A percentile compares a stretch with the other conserved stretches of the same genome.
Conservation (phyloP, 2,329 filamentous ascomycete genomes). For the Cladobotryum protrusum region DNA sequence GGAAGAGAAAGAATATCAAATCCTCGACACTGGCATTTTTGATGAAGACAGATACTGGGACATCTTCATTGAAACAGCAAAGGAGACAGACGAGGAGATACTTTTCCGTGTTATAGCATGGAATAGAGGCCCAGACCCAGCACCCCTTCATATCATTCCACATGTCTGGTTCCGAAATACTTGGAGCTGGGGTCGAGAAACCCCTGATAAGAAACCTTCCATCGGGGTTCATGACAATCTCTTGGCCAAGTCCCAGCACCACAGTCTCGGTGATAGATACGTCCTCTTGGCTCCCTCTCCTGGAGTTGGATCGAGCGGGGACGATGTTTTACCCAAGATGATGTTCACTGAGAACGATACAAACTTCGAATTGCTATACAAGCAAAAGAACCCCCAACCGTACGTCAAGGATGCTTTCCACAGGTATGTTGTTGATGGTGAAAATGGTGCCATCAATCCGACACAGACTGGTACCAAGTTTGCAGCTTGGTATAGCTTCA, state of each 20-base stretch:
- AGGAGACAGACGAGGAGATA: slow-evolving; percentile 86
- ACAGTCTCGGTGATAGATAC: slow-evolving; percentile 75
- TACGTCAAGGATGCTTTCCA: slow-evolving; percentile 98
- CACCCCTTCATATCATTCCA: slow-evolving; percentile 86
- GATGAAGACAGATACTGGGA: slow-evolving; percentile 92
- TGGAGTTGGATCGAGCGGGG: slow-evolving; percentile 67
- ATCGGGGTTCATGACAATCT: slow-evolving; percentile 61
- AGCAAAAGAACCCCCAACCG: slow-evolving; percentile 67
- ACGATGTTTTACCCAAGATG: slow-evolving; percentile 78
- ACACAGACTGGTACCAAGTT: slow-evolving; percentile 76
- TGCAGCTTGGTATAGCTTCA: slow-evolving; percentile 87
- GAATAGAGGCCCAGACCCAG: slow-evolving; percentile 87
- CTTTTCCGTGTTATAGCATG: slow-evolving; percentile 93
- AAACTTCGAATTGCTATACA: slow-evolving; percentile 73
- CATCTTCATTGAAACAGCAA: slow-evolving; percentile 93
- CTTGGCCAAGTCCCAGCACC: slow-evolving; percentile 70
- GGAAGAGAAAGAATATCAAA: slow-evolving; percentile 81
- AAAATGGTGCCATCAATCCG: slow-evolving; percentile 79
- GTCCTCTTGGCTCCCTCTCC: slow-evolving; percentile 85
- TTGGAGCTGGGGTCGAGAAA: slow-evolving; percentile 87
- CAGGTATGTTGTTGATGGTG: slow-evolving; percentile 72
- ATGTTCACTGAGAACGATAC: slow-evolving; percentile 96
- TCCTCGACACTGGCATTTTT: slow-evolving; percentile 83
- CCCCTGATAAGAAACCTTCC: slow-evolving; percentile 69
- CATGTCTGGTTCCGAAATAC: slow-evolving; percentile 98